A percentile compares a stretch with the other conserved stretches of the same genome.
phyloP scores from a whole-genome alignment of 371 early-diverging fungal species.

The Actinomortierella wolfii region DNA sequence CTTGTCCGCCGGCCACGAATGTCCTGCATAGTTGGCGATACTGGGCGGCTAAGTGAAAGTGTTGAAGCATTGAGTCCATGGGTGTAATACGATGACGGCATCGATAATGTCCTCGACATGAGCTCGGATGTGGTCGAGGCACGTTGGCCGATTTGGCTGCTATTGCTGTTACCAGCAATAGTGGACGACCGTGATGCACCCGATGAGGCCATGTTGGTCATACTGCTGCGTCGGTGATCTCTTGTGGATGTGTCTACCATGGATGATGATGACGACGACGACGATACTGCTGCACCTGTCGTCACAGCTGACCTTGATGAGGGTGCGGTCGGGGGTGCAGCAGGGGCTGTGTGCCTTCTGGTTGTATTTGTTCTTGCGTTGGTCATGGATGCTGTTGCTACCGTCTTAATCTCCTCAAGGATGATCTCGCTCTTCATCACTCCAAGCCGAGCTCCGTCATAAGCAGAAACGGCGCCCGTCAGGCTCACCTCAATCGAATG shows the following conservation, averaged over 20 bases:
- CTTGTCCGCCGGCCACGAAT: conserved; percentile 35
- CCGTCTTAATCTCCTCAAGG: conserved; percentile 42
- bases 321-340: conserved; percentile 3
- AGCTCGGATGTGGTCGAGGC: conserved; percentile 7
- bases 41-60: conserved; percentile 23
- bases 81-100: conserved; percentile 20
- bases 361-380: conserved; percentile 38
- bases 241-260: conserved; percentile 8
- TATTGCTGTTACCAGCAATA: too few relatives aligned
- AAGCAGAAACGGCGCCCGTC: conserved; percentile 35
- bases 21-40: conserved; percentile 29
- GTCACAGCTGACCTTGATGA: neutral
- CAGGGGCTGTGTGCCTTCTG: conserved; percentile 25
- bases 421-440: conserved; percentile 39
- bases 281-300: conserved; percentile 1
- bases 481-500: conserved; percentile 43
- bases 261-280: neutral
- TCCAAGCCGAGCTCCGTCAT: conserved; percentile 38
- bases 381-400: conserved; percentile 41
- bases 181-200: too few relatives aligned
- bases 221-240: conserved; percentile 16
- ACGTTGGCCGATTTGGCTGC: too few relatives aligned
- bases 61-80: conserved; percentile 26
- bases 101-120: conserved; percentile 38
- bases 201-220: neutral